Base-by-base conservation (phyloP, 192 early-diverging fungal species). In the Thamnidium elegans region DNA sequence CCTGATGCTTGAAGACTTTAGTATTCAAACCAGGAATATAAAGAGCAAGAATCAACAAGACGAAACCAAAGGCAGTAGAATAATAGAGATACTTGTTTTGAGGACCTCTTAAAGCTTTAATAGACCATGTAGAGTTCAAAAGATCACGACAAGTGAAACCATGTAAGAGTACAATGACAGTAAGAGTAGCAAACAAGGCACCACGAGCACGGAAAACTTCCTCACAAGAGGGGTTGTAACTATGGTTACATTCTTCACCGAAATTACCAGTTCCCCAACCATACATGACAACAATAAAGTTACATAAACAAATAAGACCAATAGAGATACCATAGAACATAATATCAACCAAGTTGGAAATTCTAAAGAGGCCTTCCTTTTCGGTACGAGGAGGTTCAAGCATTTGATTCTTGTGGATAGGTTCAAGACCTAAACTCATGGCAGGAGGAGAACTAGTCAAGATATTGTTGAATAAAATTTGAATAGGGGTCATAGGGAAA, bases 381-480 rank as follows among this genome's bases (percentile, higher is more conserved):
- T 77, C 62, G 13, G 78, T 66, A 20, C 87, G 84, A 17, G 90
- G 92, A 15, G 90, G 89, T 62, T 86, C 83, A 26, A 78, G 77
- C 90, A 91, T 92, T 52, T 85, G 84, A 26, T 86, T 81, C 1
- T 67, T 71, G 65, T 78, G 81, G 8, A 83, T 74, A 66, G 78
- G 80, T 68, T 92, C 90, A 17, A 87, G 75, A 58, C 90, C 90
- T 26, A 94, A 78, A 51, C 86, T 81, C 80, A 94, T 86, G 19
- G 91, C 90, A 10, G 88, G 83, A 26, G 92, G 92, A 15, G 91
- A 86, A 43, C 85, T 86, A 0, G 92, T 93, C 21, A 94, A 72
- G 69, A 94, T 78, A 74, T 93, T 92, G 70, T 90, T 77, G 73
- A 88, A 89, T 36, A 94, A 76, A 66, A 93, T 89, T 50, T 90